A percentile compares a stretch with the other conserved stretches of the same genome.
Evolutionary conservation across 2,329 filamentous ascomycete species (phyloP).

Genomic region (Exophiala dermatitidis): DNA sequence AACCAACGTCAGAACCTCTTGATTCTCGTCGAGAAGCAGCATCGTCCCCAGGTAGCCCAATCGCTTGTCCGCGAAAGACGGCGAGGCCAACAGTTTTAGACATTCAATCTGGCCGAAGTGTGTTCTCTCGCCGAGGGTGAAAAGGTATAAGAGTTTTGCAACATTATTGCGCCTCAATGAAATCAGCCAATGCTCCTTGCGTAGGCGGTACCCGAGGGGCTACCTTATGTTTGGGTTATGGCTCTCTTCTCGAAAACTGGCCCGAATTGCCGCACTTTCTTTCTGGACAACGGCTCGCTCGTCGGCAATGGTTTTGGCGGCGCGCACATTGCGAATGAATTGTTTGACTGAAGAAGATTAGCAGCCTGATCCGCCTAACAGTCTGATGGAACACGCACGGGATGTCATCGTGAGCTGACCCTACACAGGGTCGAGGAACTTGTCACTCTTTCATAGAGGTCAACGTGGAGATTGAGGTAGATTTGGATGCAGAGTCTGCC

Average conservation of each 20-base stretch:
- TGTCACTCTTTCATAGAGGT: slow-evolving; percentile 24
- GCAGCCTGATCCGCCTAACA: not conserved
- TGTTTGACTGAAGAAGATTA: slow-evolving; percentile 71
- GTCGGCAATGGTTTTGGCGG: slow-evolving; percentile 97
- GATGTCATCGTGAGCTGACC: slow-evolving; percentile 25
- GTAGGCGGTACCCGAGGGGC: slow-evolving; percentile 32
- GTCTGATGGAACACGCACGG: slow-evolving; percentile 8
- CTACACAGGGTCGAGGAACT: slow-evolving; percentile 13
- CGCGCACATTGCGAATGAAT: slow-evolving; percentile 98
- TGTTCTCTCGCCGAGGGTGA: slow-evolving; percentile 92
- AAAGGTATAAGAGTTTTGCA: slow-evolving; percentile 94
- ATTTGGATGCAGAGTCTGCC: not conserved
- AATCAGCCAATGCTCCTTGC: not conserved
- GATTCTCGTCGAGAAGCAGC: slow-evolving; percentile 92
- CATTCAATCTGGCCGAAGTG: slow-evolving; percentile 99
- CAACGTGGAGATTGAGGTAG: not conserved
- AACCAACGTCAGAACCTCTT: slow-evolving; percentile 92
- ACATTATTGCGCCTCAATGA: slow-evolving; percentile 85
- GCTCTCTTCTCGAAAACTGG: slow-evolving; percentile 96
- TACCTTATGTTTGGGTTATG: slow-evolving; percentile 84
- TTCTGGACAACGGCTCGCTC: slow-evolving; percentile 98
- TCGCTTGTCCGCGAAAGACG: slow-evolving; percentile 95
- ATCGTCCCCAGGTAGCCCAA: slow-evolving; percentile 94
- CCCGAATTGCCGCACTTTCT: slow-evolving; percentile 93
- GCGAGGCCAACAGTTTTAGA: slow-evolving; percentile 90